Base-by-base conservation (phyloP, 1,284 basidiomycete genomes). In the Lentinus polychrous region DNA sequence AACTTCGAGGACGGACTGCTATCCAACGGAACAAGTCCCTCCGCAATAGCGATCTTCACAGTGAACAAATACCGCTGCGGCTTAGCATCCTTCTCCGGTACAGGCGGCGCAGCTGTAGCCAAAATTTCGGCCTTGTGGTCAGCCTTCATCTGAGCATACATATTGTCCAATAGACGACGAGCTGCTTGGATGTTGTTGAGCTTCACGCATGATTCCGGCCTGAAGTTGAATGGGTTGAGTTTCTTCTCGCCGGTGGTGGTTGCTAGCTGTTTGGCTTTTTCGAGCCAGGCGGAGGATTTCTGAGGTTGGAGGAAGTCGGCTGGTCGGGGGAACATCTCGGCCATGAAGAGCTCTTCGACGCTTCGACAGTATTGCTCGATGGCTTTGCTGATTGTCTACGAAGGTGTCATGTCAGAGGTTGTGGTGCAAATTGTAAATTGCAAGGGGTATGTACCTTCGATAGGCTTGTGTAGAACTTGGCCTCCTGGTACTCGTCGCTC, bases 181-280 rank as follows among this genome's bases (percentile, higher is more conserved):
- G 94, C 94, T 1, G 91, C 87, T 59, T 96, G 94, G 54, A 99
- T 86, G 63, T 99, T 98, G 73, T 99, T 99, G 42, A 99, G 77
- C 70, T 97, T 98, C 60, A 99, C 91, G 61, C 95, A 98, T 0
- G 92, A 94, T 70, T 94, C 79, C 0, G 93, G 77, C 47, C 84
- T 85, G 71, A 99, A 98, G 60, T 94, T 91, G 76, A 96, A 99
- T 5, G 91, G 88, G 59, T 92, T 88, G 43, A 91, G 76, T 66
- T 91, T 93, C 73, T 91, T 93, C 66, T 97, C 38, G 14, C 23
- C 93, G 17, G 87, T 85, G 51, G 85, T 72, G 5, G 76, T 75
- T 1, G 86, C 74, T 6, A 94, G 73, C 59, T 87, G 86, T 59
- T 86, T 86, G 6, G 95, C 95, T 58, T 90, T 94, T 63, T 95